Evolutionary conservation across 202 grass and related monocot species (phyloP).

Genomic region (Schoenoplectus triqueter): DNA sequence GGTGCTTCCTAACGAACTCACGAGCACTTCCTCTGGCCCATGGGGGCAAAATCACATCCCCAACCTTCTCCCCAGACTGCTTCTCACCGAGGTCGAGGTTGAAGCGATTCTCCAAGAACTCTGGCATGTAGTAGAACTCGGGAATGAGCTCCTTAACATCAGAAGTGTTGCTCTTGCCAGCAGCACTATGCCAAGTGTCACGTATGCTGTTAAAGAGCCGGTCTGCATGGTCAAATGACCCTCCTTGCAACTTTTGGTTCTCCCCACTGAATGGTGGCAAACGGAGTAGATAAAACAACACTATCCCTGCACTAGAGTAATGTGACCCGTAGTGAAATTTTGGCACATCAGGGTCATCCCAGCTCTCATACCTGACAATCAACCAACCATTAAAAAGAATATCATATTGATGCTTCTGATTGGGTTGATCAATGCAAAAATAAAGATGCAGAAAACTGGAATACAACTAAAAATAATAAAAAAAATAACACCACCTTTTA

Average conservation of each 20-base stretch:
- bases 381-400: slow-evolving; percentile 36
- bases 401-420: not conserved
- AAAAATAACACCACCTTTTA: slow-evolving; percentile 64
- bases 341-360: slow-evolving; percentile 99
- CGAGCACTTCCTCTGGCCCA: slow-evolving; percentile 92
- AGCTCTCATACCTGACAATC: slow-evolving; percentile 79
- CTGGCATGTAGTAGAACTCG: slow-evolving; percentile 99
- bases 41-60: slow-evolving; percentile 88
- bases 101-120: slow-evolving; percentile 94
- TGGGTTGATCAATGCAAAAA: slow-evolving; percentile 8
- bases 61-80: slow-evolving; percentile 99
- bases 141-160: slow-evolving; percentile 99
- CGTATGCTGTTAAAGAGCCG: slow-evolving; percentile 89
- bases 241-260: slow-evolving; percentile 97
- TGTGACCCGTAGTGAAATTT: slow-evolving; percentile 99
- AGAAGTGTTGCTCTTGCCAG: slow-evolving; percentile 98
- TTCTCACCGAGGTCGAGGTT: slow-evolving; percentile 94
- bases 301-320: slow-evolving; percentile 99
- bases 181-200: slow-evolving; percentile 91
- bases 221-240: slow-evolving; percentile 97
- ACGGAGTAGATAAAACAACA: slow-evolving; percentile 97
- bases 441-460: slow-evolving; percentile 34
- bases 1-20: slow-evolving; percentile 94
- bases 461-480: slow-evolving; percentile 11
- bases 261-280: slow-evolving; percentile 85